phyloP scores from a whole-genome alignment of 371 early-diverging fungal genomes.

The Quaeritorhiza haematococci region DNA sequence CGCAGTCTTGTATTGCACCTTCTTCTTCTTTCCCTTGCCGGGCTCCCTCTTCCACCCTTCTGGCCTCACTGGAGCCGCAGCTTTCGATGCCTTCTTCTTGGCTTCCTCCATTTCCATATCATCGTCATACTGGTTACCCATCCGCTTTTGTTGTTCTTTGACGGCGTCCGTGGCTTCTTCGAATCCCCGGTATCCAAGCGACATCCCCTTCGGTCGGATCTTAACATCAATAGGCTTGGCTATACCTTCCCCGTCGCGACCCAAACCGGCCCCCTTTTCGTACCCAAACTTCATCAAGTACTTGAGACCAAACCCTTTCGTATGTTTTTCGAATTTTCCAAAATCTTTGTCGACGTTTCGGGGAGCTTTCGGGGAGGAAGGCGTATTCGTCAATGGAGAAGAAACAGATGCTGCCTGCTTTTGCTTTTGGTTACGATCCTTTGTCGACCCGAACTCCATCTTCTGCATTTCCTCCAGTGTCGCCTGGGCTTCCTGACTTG shows the following conservation, averaged over 20 bases:
- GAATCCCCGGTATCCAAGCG: constrained; percentile 73
- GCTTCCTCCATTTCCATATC: constrained; percentile 13
- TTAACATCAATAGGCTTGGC: constrained; percentile 84
- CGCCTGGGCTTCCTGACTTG: no score
- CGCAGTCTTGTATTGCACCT: constrained; percentile 69
- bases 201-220: constrained; percentile 72
- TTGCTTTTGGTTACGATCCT: constrained; percentile 3
- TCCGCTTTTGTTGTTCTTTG: constrained; percentile 24
- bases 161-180: constrained; percentile 53
- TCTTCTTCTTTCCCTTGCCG: constrained; percentile 32
- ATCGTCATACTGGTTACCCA: constrained; percentile 17
- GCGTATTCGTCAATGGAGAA: constrained; percentile 1
- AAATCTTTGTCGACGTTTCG: constrained; percentile 61
- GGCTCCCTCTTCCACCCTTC: constrained; percentile 49
- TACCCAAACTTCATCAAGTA: constrained; percentile 85
- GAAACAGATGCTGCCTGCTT: background rate
- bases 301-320: constrained; percentile 68
- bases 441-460: constrained; percentile 1
- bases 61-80: constrained; percentile 24
- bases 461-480: background rate
- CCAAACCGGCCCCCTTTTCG: constrained; percentile 78
- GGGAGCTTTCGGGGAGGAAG: background rate
- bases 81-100: constrained; percentile 18
- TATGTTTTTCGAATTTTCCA: constrained; percentile 68
- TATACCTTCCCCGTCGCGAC: constrained; percentile 76